phyloP scores from a whole-genome alignment of 148 eudicot genomes.

The Gaultheria prostrata region DNA sequence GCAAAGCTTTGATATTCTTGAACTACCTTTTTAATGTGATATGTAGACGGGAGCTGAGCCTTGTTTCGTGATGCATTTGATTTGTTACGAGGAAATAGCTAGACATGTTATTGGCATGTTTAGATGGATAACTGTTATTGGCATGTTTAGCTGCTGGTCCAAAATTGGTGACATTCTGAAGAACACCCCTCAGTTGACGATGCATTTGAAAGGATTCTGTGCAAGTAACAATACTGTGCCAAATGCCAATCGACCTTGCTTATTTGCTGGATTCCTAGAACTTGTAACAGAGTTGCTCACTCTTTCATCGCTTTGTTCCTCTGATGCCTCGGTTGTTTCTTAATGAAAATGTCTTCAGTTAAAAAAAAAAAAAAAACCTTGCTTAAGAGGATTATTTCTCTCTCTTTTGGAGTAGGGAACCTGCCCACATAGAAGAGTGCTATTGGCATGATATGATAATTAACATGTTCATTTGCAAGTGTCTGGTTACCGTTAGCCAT shows the following conservation, averaged over 20 bases:
- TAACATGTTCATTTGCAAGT: background rate
- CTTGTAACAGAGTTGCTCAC: too few species aligned
- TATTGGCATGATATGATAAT: background rate
- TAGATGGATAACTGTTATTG: background rate
- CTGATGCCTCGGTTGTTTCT: too few species aligned
- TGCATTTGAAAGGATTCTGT: background rate
- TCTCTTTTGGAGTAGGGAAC: background rate
- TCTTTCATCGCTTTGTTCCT: too few species aligned
- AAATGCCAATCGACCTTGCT: background rate
- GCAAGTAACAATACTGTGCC: background rate
- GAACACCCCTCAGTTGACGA: background rate
- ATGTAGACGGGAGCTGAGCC: background rate
- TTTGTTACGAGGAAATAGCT: background rate
- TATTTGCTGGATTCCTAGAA: too few species aligned
- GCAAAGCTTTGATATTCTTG: background rate
- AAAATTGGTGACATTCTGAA: background rate
- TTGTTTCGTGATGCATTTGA: background rate
- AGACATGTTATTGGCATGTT: background rate
- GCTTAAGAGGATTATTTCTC: background rate
- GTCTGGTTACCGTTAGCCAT: background rate
- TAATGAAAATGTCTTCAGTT: too few species aligned
- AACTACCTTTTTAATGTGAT: background rate
- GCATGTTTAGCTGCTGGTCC: background rate
- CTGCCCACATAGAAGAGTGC: background rate
- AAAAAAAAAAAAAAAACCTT: too few species aligned